Evolutionary conservation across 768 basidiomycete genomes (phyloP), one percentile per base, ranked within the genome.

Genomic region (Russula brevipes): DNA sequence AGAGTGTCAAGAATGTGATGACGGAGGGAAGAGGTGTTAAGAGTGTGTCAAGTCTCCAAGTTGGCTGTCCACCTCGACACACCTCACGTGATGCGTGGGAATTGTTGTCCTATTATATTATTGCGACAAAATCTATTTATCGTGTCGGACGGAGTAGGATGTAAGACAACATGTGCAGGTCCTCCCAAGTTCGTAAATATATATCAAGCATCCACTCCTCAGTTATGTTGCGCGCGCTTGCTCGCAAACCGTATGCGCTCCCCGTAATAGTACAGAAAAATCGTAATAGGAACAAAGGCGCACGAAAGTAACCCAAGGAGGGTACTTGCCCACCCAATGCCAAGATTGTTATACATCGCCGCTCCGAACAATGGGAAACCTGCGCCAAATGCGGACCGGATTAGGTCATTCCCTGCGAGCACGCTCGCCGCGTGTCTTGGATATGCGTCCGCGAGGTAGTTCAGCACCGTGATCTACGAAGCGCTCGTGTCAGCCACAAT

Each of bases 391-490:
- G 68, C 54, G 1, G 72, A 71, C 1, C 75, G 70, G 61, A 74
- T 69, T 24, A 75, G 61, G 61, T 71, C 74, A 54, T 75, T 75
- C 19, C 75, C 74, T 7, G 75, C 75, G 38, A 76, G 67, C 31
- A 76, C 74, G 39, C 69, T 70, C 47, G 74, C 75, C 2, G 69
- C 70, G 57, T 75, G 71, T 6, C 54, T 63, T 9, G 73, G 72
- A 59, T 76, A 76, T 38, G 73, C 70, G 47, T 69, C 69, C 12
- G 72, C 63, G 33, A 75, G 64, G 60, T 76, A 76, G 62, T 69
- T 74, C 24, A 72, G 61, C 46, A 72, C 65, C 36, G 67, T 69
- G 45, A 46, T 64, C 54, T 63, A 59, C 39, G 11, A 19, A 56
- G 50, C 39, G 41, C 30, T 5, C 12, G 19, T 7, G 54, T 42